Evolutionary conservation across 345 rosid genomes (phyloP).

Genomic region (Turnera subulata): DNA sequence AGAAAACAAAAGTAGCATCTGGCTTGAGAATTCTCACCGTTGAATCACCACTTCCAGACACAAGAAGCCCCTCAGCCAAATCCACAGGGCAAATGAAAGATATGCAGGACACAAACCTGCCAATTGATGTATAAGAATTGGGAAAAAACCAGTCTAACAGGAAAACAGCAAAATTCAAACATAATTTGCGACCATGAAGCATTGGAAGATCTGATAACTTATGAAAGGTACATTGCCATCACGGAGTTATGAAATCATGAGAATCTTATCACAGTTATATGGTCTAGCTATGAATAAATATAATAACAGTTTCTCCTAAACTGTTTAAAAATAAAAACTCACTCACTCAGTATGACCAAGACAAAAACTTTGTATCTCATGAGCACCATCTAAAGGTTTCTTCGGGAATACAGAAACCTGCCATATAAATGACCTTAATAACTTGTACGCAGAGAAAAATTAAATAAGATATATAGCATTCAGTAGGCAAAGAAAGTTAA

Average conservation of each 20-base stretch:
- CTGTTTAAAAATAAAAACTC: too few species aligned
- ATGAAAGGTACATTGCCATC: neutral
- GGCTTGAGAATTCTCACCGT: slow-evolving; percentile 48
- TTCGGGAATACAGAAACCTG: slow-evolving; percentile 83
- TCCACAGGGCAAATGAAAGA: slow-evolving; percentile 55
- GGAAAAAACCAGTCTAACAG: slow-evolving; percentile 1
- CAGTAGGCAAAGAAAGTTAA: slow-evolving; percentile 13
- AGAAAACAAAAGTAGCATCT: neutral
- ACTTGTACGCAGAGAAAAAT: neutral
- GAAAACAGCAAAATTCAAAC: neutral
- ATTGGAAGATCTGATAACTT: too few species aligned
- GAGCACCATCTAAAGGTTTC: slow-evolving; percentile 83
- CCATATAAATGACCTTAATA: slow-evolving; percentile 14
- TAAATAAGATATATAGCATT: slow-evolving; percentile 10
- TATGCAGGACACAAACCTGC: slow-evolving; percentile 77
- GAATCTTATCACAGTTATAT: neutral
- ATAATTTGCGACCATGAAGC: neutral
- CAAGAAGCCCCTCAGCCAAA: slow-evolving; percentile 57
- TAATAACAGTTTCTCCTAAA: too few species aligned
- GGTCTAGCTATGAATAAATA: too few species aligned
- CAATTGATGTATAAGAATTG: slow-evolving; percentile 8
- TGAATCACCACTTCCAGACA: slow-evolving; percentile 96
- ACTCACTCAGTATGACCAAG: slow-evolving; percentile 98
- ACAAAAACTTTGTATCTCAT: slow-evolving; percentile 91
- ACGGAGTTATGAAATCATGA: neutral